Percentiles rank a stretch among this genome's conserved stretches.
Conservation (phyloP, 2,329 filamentous ascomycete species). For the Mycosphaerelloides madeirae region DNA sequence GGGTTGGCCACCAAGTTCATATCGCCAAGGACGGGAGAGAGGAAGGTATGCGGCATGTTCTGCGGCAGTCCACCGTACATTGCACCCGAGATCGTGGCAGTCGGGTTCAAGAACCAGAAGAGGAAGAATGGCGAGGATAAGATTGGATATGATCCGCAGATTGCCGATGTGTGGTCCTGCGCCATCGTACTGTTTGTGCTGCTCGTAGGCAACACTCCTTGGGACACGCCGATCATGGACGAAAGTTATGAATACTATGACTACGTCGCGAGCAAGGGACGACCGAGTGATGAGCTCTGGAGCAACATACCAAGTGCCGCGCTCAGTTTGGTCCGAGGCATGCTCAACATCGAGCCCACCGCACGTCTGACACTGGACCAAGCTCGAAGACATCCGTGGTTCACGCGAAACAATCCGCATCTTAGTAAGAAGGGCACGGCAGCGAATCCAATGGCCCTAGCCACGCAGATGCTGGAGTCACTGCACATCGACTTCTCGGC, state of each 20-base stretch:
- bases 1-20: slow-evolving; percentile 91
- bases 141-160: slow-evolving; percentile 66
- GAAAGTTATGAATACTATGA: slow-evolving; percentile 88
- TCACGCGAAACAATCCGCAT: slow-evolving; percentile 74
- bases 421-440: slow-evolving; percentile 69
- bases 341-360: slow-evolving; percentile 75
- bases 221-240: slow-evolving; percentile 78
- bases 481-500: slow-evolving; percentile 83
- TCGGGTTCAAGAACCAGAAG: slow-evolving; percentile 44
- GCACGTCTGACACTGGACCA: slow-evolving; percentile 80
- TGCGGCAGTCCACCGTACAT: slow-evolving; percentile 97
- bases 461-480: slow-evolving; percentile 91
- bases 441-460: slow-evolving; percentile 73
- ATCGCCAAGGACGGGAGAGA: slow-evolving; percentile 66
- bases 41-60: slow-evolving; percentile 78
- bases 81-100: slow-evolving; percentile 75
- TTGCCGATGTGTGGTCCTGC: slow-evolving; percentile 94
- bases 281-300: slow-evolving; percentile 80
- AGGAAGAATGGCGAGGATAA: slow-evolving; percentile 46
- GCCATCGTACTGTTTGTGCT: slow-evolving; percentile 97
- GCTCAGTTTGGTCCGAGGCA: slow-evolving; percentile 79
- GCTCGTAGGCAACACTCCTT: slow-evolving; percentile 92
- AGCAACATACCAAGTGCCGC: slow-evolving; percentile 66
- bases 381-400: slow-evolving; percentile 91
- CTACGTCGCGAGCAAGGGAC: slow-evolving; percentile 74